phyloP scores from a whole-genome alignment of 2,329 filamentous ascomycete species.

The Penicillium vulpinum region DNA sequence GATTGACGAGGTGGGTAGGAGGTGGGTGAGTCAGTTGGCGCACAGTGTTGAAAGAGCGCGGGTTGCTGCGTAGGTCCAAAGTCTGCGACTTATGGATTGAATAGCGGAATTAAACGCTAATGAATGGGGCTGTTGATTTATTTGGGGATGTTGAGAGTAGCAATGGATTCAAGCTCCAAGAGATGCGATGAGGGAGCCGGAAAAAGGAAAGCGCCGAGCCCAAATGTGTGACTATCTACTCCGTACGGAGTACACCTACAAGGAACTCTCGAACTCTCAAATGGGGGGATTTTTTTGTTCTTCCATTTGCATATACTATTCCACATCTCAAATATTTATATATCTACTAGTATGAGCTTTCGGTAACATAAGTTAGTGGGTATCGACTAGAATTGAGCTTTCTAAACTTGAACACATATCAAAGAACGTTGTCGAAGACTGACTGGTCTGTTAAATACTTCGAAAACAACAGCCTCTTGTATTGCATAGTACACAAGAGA shows the following conservation, averaged over 20 bases:
- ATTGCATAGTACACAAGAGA: conserved; percentile 9
- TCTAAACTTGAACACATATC: background rate
- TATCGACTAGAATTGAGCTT: background rate
- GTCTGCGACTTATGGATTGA: background rate
- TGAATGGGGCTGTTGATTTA: conserved; percentile 1
- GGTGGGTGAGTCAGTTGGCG: conserved; percentile 24
- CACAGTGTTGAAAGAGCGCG: conserved; percentile 5
- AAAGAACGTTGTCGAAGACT: background rate
- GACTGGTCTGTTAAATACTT: background rate
- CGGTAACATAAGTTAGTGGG: background rate
- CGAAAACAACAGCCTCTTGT: background rate
- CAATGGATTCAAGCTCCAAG: conserved; percentile 23
- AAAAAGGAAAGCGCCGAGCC: conserved; percentile 26
- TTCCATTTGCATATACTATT: background rate
- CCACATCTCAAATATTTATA: background rate
- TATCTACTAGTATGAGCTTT: background rate
- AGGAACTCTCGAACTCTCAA: background rate
- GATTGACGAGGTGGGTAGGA: conserved; percentile 18
- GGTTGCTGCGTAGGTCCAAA: conserved; percentile 2
- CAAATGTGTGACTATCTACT: background rate
- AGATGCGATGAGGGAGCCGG: conserved; percentile 24
- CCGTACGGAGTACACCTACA: no score
- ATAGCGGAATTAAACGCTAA: background rate
- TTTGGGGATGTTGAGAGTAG: conserved; percentile 12
- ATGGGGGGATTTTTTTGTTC: background rate